phyloP scores from a whole-genome alignment of 208 protist genomes.

The Angomonas ambiguus region DNA sequence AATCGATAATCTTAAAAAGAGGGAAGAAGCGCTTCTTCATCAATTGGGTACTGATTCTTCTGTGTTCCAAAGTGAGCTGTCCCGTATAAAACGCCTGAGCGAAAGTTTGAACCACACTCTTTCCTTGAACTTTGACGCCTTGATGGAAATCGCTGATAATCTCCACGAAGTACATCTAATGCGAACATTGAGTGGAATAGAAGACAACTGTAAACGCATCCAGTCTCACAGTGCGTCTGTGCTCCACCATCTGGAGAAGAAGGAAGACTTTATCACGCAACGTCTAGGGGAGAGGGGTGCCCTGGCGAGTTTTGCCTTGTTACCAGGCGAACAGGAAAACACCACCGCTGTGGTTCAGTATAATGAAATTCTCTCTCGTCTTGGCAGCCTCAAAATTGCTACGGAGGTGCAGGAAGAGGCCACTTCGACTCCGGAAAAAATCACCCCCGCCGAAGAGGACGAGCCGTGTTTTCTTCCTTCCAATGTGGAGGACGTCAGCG shows the following conservation, averaged over 20 bases:
- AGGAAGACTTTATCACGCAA: not conserved
- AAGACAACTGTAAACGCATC: not conserved
- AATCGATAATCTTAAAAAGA: conserved; percentile 28
- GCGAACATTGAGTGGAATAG: not conserved
- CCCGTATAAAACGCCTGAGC: conserved; percentile 4
- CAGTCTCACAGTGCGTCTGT: not conserved
- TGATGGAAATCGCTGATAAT: conserved; percentile 46
- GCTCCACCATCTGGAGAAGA: not conserved
- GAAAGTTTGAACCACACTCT: conserved; percentile 16
- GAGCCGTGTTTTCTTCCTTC: not conserved
- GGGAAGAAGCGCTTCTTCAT: conserved; percentile 32
- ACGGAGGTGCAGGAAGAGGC: not conserved
- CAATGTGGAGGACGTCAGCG: no score
- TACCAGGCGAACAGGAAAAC: not conserved
- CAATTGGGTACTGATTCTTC: conserved; percentile 12
- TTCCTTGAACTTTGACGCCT: conserved; percentile 22
- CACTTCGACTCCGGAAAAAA: not conserved
- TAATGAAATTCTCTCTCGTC: not conserved
- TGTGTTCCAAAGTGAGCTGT: conserved; percentile 10
- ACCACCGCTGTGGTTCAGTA: conserved; percentile 7
- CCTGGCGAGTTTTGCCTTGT: conserved; percentile 5
- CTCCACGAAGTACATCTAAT: conserved; percentile 40
- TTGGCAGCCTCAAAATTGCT: not conserved
- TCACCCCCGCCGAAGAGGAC: not conserved
- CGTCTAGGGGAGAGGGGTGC: not conserved